Conservation (phyloP, 108 stramenopile genomes). For the Chaetoceros tenuissimus region DNA sequence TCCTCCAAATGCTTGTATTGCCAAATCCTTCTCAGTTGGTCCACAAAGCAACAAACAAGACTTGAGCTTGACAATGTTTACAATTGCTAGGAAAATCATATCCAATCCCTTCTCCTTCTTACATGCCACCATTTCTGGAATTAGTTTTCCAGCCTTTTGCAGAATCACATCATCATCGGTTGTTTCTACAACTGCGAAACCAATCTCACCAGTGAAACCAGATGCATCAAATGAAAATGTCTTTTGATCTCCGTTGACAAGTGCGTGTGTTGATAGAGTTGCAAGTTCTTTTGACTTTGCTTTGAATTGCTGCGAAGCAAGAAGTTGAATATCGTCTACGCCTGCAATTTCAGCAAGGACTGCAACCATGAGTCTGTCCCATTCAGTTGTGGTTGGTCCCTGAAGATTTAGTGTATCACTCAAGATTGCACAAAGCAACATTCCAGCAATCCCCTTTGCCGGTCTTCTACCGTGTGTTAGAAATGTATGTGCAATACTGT, state of each 20-base stretch:
- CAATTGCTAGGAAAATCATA: slow-evolving; percentile 42
- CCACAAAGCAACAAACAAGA: slow-evolving; percentile 40
- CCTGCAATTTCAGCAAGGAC: slow-evolving; percentile 46
- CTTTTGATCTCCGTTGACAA: slow-evolving; percentile 74
- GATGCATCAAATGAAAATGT: slow-evolving; percentile 33
- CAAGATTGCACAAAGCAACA: slow-evolving; percentile 62
- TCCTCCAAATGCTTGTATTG: slow-evolving; percentile 32
- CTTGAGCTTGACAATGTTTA: slow-evolving; percentile 49
- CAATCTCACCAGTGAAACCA: slow-evolving; percentile 38
- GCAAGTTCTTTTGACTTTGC: slow-evolving; percentile 52
- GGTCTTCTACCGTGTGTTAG: slow-evolving; percentile 34
- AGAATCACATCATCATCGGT: slow-evolving; percentile 59
- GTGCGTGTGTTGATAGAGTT: slow-evolving; percentile 23
- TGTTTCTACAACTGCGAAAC: slow-evolving; percentile 72
- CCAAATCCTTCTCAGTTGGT: slow-evolving; percentile 32
- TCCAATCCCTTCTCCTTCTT: slow-evolving; percentile 39
- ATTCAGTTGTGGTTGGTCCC: slow-evolving; percentile 70
- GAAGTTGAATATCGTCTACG: slow-evolving; percentile 46
- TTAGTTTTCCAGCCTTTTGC: slow-evolving; percentile 30
- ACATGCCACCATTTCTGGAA: slow-evolving; percentile 49
- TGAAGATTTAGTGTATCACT: slow-evolving; percentile 64
- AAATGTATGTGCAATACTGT: slow-evolving; percentile 60
- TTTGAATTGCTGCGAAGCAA: slow-evolving; percentile 60
- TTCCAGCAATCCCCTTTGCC: slow-evolving; percentile 29
- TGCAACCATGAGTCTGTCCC: slow-evolving; percentile 62